These are phyloP conservation scores for Nepenthes alata DNA, from an alignment of 179 eudicot genomes.

Conservation along the genomic window DNA sequence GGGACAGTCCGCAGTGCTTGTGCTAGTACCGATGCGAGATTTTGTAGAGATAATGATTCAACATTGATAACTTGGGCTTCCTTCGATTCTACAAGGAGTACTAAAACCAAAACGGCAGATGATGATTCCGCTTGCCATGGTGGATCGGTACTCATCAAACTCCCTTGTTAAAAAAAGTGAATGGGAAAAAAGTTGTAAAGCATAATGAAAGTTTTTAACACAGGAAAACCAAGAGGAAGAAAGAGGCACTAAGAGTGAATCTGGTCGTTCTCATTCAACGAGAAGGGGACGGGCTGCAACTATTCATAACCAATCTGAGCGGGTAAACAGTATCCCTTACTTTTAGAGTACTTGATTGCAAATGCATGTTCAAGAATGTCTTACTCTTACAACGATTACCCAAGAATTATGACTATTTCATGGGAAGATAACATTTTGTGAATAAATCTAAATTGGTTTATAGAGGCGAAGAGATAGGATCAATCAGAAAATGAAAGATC, in stretches of 20 bases:
- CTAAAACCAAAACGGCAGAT: conserved; percentile 40
- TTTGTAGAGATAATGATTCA: conserved; percentile 28
- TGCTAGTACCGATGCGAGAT: conserved; percentile 43
- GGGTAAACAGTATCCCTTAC: conserved; percentile 28
- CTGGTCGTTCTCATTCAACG: conserved; percentile 40
- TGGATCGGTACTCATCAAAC: conserved; percentile 34
- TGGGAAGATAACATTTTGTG: too few relatives aligned
- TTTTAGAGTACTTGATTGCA: not conserved
- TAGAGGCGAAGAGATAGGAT: conserved; percentile 80
- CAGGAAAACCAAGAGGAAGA: conserved; percentile 59
- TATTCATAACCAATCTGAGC: conserved; percentile 76
- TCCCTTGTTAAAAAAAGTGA: not conserved
- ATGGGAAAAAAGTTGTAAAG: not conserved
- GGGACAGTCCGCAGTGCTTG: conserved; percentile 27
- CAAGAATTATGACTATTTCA: too few relatives aligned
- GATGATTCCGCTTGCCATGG: conserved; percentile 56
- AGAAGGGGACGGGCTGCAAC: conserved; percentile 64
- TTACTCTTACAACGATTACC: not conserved
- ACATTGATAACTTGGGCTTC: conserved; percentile 65
- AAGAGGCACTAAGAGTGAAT: conserved; percentile 36
- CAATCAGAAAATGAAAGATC: conserved; percentile 84
- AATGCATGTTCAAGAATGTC: not conserved
- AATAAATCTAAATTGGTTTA: not conserved
- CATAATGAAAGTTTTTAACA: not conserved
- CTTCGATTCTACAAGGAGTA: conserved; percentile 37